phyloP scores from a whole-genome alignment of 768 basidiomycete genomes.

The Mycena filopes region DNA sequence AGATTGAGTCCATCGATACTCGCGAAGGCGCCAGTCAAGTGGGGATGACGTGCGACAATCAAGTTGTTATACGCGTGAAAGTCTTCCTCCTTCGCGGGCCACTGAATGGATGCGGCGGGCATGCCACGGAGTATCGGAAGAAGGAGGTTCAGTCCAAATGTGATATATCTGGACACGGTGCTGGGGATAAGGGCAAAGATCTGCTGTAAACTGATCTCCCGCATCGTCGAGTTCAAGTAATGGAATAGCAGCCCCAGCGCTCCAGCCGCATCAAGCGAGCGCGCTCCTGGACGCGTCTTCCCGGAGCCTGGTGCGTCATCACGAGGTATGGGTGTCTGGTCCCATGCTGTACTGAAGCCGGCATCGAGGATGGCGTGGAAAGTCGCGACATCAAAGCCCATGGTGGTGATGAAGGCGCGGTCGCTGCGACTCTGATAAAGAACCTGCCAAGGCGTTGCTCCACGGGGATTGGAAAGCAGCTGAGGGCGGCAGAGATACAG shows the following conservation, averaged over 20 bases:
- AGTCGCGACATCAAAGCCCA: too few relatives aligned
- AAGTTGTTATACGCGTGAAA: not conserved
- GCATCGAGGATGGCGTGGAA: too few relatives aligned
- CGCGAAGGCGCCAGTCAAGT: not conserved
- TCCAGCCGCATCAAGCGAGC: slow-evolving; percentile 32
- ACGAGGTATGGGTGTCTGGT: too few relatives aligned
- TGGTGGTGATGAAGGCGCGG: too few relatives aligned
- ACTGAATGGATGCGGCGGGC: slow-evolving; percentile 33
- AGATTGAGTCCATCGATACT: not conserved
- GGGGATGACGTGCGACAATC: not conserved
- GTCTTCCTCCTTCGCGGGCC: not conserved
- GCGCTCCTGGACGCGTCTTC: too few relatives aligned
- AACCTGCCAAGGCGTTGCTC: not conserved
- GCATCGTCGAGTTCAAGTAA: slow-evolving; percentile 52
- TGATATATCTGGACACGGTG: slow-evolving; percentile 48
- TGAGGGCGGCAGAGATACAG: not conserved
- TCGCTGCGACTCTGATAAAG: too few relatives aligned
- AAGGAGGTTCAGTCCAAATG: slow-evolving; percentile 45
- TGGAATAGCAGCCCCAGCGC: slow-evolving; percentile 54
- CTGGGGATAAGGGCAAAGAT: slow-evolving; percentile 55
- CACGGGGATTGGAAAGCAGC: not conserved
- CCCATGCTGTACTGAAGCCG: too few relatives aligned
- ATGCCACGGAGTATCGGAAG: slow-evolving; percentile 41
- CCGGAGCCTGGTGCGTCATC: too few relatives aligned
- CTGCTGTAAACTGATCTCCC: slow-evolving; percentile 36